phyloP scores from a whole-genome alignment of 495 filamentous ascomycete genomes.

The Neurospora sp. region DNA sequence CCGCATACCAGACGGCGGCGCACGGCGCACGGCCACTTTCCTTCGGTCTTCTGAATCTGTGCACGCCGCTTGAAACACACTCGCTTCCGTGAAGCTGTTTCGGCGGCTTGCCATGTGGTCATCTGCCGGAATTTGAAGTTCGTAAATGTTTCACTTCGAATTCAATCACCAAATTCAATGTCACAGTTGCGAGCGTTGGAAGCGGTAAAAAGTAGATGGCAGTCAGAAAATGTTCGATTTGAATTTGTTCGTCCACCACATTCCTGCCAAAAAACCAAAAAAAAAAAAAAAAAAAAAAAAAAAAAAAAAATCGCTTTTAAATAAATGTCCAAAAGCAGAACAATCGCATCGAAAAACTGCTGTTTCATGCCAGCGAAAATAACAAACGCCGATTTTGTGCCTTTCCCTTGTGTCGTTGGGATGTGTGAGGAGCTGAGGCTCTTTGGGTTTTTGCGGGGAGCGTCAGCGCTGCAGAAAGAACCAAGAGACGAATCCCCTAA shows the following conservation, averaged over 20 bases:
- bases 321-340: not conserved
- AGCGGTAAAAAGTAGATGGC: not conserved
- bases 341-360: not conserved
- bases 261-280: not conserved
- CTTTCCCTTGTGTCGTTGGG: not conserved
- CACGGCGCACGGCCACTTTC: not conserved
- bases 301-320: not conserved
- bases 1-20: not conserved
- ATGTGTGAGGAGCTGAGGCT: not conserved
- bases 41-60: not conserved
- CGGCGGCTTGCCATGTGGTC: not conserved
- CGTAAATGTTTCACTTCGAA: not conserved
- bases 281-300: not conserved
- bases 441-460: not conserved
- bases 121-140: not conserved
- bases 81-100: not conserved
- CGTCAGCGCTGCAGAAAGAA: not conserved
- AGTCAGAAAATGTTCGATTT: not conserved
- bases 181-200: not conserved
- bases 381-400: not conserved
- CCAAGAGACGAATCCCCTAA: not conserved
- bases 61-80: not conserved
- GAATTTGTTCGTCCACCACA: not conserved
- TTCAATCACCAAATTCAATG: not conserved
- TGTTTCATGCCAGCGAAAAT: not conserved